These are phyloP conservation scores for Coriolopsis trogii DNA, from an alignment of 1,284 basidiomycete genomes.

Conservation along the genomic window DNA sequence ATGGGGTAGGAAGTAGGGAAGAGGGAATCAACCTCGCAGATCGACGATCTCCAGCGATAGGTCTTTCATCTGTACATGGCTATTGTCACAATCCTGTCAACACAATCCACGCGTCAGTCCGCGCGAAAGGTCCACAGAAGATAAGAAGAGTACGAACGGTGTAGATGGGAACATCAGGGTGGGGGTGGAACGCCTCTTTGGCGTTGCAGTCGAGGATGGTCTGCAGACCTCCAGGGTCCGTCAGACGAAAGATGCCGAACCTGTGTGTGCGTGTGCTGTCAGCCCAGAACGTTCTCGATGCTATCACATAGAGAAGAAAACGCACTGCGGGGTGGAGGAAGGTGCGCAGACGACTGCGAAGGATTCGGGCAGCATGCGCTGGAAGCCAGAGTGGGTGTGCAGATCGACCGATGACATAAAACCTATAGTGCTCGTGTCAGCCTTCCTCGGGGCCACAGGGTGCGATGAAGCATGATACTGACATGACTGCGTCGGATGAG, in stretches of 20 bases:
- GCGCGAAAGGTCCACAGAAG: background rate
- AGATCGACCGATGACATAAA: slow-evolving; percentile 90
- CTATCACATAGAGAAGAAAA: background rate
- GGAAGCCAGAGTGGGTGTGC: slow-evolving; percentile 88
- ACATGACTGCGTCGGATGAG: slow-evolving; percentile 90
- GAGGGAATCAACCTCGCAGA: slow-evolving; percentile 43
- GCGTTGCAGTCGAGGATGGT: slow-evolving; percentile 68
- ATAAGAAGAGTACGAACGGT: slow-evolving; percentile 51
- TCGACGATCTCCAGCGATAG: slow-evolving; percentile 73
- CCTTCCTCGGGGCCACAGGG: background rate
- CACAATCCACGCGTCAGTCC: background rate
- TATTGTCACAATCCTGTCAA: slow-evolving; percentile 73
- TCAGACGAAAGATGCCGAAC: slow-evolving; percentile 86
- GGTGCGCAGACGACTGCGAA: slow-evolving; percentile 92
- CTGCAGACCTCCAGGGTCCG: slow-evolving; percentile 80
- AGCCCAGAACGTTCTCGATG: no score
- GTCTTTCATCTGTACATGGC: slow-evolving; percentile 79
- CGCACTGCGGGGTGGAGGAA: slow-evolving; percentile 72
- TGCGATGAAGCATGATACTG: slow-evolving; percentile 34
- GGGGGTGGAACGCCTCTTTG: slow-evolving; percentile 83
- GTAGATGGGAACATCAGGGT: slow-evolving; percentile 79
- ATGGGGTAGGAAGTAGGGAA: background rate
- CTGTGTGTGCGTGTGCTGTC: slow-evolving; percentile 45
- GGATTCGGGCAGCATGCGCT: slow-evolving; percentile 85
- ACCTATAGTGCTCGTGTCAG: slow-evolving; percentile 42